Percentiles rank a stretch among this genome's conserved stretches.
Evolutionary conservation across 495 filamentous ascomycete species (phyloP).

Genomic region (Tricharina praecox): DNA sequence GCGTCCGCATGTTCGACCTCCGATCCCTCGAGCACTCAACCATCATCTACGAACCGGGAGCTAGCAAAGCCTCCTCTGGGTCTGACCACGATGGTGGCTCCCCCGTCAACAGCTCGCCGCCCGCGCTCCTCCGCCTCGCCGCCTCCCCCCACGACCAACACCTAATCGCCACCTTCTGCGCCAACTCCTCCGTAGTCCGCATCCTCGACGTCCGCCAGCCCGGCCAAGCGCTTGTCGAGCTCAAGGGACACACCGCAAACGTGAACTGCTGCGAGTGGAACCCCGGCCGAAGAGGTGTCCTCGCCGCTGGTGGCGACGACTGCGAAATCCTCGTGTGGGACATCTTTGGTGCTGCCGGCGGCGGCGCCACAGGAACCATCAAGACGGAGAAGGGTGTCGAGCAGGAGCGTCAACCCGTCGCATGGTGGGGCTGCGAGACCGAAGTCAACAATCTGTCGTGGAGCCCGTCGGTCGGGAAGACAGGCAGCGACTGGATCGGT

Average conservation of each 20-base stretch:
- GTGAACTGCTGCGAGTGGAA: slow-evolving; percentile 95
- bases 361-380: slow-evolving; percentile 33
- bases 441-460: slow-evolving; percentile 92
- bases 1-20: slow-evolving; percentile 97
- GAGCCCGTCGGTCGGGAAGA: slow-evolving; percentile 62
- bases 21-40: slow-evolving; percentile 93
- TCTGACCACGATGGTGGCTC: neutral
- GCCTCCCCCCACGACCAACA: slow-evolving; percentile 93
- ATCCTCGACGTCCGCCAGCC: slow-evolving; percentile 95
- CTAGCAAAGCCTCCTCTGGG: slow-evolving; percentile 8
- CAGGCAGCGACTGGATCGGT: slow-evolving; percentile 76
- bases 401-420: slow-evolving; percentile 51
- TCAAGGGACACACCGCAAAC: slow-evolving; percentile 73
- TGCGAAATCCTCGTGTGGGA: slow-evolving; percentile 87
- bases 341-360: slow-evolving; percentile 49
- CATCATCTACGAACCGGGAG: slow-evolving; percentile 94
- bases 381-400: slow-evolving; percentile 37
- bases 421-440: slow-evolving; percentile 87
- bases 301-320: slow-evolving; percentile 88
- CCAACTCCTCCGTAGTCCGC: slow-evolving; percentile 80
- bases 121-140: slow-evolving; percentile 14
- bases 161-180: slow-evolving; percentile 87
- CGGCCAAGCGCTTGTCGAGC: slow-evolving; percentile 81
- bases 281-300: slow-evolving; percentile 62
- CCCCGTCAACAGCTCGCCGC: slow-evolving; percentile 1